Conservation (phyloP, 768 basidiomycete genomes). For the Leccinum boreale region DNA sequence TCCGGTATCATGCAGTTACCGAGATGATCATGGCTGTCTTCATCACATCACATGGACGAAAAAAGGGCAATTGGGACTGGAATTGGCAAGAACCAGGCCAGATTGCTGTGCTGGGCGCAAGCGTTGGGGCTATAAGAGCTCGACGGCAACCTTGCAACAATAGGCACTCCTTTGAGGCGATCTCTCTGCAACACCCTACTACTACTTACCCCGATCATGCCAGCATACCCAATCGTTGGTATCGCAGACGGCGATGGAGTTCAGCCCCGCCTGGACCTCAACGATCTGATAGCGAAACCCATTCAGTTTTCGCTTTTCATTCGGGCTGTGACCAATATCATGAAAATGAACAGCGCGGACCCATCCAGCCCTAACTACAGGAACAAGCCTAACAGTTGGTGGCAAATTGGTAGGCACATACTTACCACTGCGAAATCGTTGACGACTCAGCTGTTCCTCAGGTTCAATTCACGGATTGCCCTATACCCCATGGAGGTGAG, state of each 20-base stretch:
- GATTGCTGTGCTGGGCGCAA: background rate
- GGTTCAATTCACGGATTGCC: constrained; percentile 20
- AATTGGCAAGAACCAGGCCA: background rate
- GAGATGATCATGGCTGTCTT: background rate
- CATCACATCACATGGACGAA: background rate
- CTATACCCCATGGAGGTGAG: constrained; percentile 11
- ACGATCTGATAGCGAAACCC: constrained; percentile 12
- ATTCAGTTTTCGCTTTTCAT: constrained; percentile 21
- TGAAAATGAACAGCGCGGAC: constrained; percentile 2
- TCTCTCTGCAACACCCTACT: background rate
- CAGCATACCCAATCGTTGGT: constrained; percentile 12
- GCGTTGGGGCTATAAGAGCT: background rate
- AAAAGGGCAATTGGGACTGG: background rate
- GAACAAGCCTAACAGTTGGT: constrained; percentile 21
- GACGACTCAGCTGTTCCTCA: background rate
- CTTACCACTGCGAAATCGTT: background rate
- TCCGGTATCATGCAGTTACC: background rate
- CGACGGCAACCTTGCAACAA: background rate
- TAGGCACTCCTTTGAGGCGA: background rate
- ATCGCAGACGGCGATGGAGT: background rate
- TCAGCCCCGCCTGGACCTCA: constrained; percentile 17
- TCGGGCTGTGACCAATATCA: constrained; percentile 9
- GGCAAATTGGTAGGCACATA: constrained; percentile 14
- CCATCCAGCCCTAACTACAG: constrained; percentile 1
- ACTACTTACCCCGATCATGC: constrained; percentile 5